These are phyloP conservation scores for Telfairia occidentalis DNA, from an alignment of 331 rosid species.

Conservation along the genomic window DNA sequence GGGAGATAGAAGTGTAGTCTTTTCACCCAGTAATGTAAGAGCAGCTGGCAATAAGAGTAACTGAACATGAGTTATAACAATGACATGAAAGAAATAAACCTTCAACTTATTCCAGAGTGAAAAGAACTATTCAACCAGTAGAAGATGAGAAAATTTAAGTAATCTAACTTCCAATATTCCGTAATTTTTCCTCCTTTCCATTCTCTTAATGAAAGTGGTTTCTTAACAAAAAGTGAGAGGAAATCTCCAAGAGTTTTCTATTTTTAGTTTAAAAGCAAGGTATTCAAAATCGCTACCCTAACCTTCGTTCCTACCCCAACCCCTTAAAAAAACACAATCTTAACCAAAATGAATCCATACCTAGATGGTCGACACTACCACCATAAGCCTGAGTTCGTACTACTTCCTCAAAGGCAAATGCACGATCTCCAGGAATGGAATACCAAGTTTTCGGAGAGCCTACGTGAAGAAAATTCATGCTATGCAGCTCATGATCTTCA, in stretches of 20 bases:
- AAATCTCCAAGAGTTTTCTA: not conserved
- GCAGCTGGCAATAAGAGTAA: slow-evolving; percentile 82
- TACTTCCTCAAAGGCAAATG: slow-evolving; percentile 79
- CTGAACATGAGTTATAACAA: slow-evolving; percentile 36
- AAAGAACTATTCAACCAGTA: slow-evolving; percentile 1
- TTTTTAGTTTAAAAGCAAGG: not conserved
- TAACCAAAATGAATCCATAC: slow-evolving; percentile 32
- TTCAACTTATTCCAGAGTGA: slow-evolving; percentile 16
- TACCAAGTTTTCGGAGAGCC: slow-evolving; percentile 99
- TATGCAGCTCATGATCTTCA: slow-evolving; percentile 99
- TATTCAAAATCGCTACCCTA: not conserved
- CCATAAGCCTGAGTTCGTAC: slow-evolving; percentile 69
- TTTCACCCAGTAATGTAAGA: slow-evolving; percentile 79
- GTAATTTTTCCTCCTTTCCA: not conserved
- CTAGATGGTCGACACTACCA: slow-evolving; percentile 68
- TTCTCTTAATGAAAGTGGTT: not conserved
- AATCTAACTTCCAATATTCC: not conserved
- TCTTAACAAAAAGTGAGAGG: not conserved
- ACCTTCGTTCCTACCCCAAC: not conserved
- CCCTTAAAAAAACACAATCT: not conserved
- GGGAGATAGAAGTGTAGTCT: slow-evolving; percentile 84
- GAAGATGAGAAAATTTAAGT: not conserved
- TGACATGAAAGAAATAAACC: slow-evolving; percentile 16
- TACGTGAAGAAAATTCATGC: slow-evolving; percentile 91
- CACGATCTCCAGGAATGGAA: slow-evolving; percentile 88